A percentile compares a stretch with the other conserved stretches of the same genome.
phyloP scores from a whole-genome alignment of 176 grass and related monocot genomes.

The Oryza meridionalis region DNA sequence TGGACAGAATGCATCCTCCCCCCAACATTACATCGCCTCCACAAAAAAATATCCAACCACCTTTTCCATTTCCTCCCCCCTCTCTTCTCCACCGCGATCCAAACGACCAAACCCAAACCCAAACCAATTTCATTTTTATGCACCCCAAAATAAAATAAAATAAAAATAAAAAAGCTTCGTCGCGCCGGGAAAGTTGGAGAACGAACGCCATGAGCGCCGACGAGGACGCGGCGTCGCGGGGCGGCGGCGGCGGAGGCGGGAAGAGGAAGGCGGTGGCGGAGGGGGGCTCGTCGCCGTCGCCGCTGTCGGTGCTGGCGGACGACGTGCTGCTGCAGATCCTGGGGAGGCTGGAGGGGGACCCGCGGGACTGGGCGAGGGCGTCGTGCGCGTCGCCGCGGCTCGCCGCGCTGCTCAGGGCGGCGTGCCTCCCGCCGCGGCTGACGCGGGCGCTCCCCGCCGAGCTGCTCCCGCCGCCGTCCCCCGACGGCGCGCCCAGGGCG shows the following conservation, averaged over 20 bases:
- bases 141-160: too few relatives aligned
- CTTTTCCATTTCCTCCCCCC: too few relatives aligned
- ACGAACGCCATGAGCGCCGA: not conserved
- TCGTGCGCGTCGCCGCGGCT: slow-evolving; percentile 76
- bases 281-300: slow-evolving; percentile 26
- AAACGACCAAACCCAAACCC: too few relatives aligned
- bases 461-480: slow-evolving; percentile 42
- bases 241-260: not conserved
- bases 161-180: too few relatives aligned
- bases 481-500: slow-evolving; percentile 4
- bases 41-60: not conserved
- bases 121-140: not conserved
- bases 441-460: slow-evolving; percentile 58
- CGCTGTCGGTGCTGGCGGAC: slow-evolving; percentile 58
- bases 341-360: slow-evolving; percentile 58
- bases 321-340: slow-evolving; percentile 88
- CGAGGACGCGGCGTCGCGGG: too few relatives aligned
- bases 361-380: slow-evolving; percentile 73
- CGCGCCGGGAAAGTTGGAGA: too few relatives aligned
- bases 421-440: slow-evolving; percentile 59
- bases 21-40: not conserved
- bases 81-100: too few relatives aligned
- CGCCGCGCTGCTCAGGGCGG: slow-evolving; percentile 48
- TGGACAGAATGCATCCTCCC: too few relatives aligned
- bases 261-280: not conserved